Evolutionary conservation across 805 yeast species (phyloP), one percentile per base, ranked within the genome.

Genomic region (Metschnikowia santaceciliae): DNA sequence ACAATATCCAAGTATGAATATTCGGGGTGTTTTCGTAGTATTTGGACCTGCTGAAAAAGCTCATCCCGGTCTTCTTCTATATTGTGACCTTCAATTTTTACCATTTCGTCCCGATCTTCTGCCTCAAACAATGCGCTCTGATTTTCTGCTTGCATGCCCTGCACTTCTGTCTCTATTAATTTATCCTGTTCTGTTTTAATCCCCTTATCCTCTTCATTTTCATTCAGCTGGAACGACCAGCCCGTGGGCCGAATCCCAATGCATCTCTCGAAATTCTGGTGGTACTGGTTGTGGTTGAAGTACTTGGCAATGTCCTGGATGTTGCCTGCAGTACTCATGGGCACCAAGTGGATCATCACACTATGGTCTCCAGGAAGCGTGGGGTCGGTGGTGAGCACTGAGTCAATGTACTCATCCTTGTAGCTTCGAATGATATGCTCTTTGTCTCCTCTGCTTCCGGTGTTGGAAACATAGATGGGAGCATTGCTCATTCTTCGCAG

Each of bases 171-270:
- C 22, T 48, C 34, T n/a, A 7, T 15, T 10, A 15, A 54, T 8
- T 45, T 46, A 37, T 32, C 19, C 48, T 58, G 30, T 26, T 26
- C 30, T 8, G 30, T 10, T 26, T 26, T 8, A 26, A 3, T 8
- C 30, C 4, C 30, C 30, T 26, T 26, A 8, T 26, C 30, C 30
- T 26, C 30, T 8, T 26, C 30, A 26, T 26, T 8, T 26, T 26
- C 30, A 8, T 26, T 26, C 30, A 26, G 30, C 11, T 26, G 49
- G 64, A 79, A 86, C 1, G 90, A 76, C 98, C 98, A 94, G 0
- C 98, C 98, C 0, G 97, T 90, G 0, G 98, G 97, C 46, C 81
- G 74, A 34, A 88, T 72, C 0, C 88, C 96, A n/a, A 87, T 74
- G 39, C 89, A 76, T 43, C 81, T 74, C 47, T 82, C 82, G 62